Evolutionary conservation across 2,329 filamentous ascomycete genomes (phyloP), one percentile per base, ranked within the genome.

Genomic region (Trichophyton rubrum): DNA sequence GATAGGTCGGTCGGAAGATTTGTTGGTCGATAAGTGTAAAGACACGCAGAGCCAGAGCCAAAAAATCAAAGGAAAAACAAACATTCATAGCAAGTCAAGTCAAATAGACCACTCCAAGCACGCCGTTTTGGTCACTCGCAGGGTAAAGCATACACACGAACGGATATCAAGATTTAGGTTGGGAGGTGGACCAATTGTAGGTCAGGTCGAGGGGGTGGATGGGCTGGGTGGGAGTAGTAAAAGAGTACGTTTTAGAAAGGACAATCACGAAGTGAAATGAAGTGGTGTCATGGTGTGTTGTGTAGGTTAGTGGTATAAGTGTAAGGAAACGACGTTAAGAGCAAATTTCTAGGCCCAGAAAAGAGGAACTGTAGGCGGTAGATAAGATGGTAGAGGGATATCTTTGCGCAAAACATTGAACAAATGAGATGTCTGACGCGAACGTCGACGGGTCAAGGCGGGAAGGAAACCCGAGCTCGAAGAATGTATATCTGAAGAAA

Each of bases 191-290:
- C 41, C 5, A n/a, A 15, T 17, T 13, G 9, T 41, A 43, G 40
- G n/a, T 41, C 38, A 15, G n/a, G 40, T 38, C 33, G 9, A 9
- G 3, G 20, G 17, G 20, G 24, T 47, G 24, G 27, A 11, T n/a
- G 47, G 8, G 47, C 3, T 43, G n/a, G 43, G 43, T 24, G 17
- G 43, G 43, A 20, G 22, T 24, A 53, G 49, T 53, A 53, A 53
- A 53, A 30, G 49, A 20, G 49, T 53, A 53, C 3, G 11, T 53
- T 53, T 20, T 53, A 53, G 49, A 53, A 53, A 53, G 49, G 49
- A 53, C 49, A 53, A 53, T 27, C 49, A 53, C 27, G 49, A 53
- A 53, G 49, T n/a, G 49, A 53, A 53, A 8, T n/a, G 22, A n/a
- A 53, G 13, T 13, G 49, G 9, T 8, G 22, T 7, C 11, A 7